Evolutionary conservation across 257 asterid species (phyloP), one percentile per base, ranked within the genome.

Genomic region (Cruciata laevipes): DNA sequence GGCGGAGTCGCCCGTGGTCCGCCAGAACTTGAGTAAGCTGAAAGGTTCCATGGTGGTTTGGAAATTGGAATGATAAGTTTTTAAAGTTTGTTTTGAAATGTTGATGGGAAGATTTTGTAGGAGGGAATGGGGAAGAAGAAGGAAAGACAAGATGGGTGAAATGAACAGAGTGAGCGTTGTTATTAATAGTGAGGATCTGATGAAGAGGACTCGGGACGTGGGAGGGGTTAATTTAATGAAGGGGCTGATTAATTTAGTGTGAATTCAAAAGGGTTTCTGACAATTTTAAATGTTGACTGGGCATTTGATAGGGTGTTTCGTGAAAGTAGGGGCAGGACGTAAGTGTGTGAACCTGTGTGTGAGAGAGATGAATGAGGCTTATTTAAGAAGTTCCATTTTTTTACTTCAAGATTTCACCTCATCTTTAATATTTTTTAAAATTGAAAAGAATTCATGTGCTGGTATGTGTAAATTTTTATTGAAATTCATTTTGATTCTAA

Each of bases 11-110:
- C 78, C 58, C 21, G 38, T 0, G 6, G 55, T 76, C 3, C 84
- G 79, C 96, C 95, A 84, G 85, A 89, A 86, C 58, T 78, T 86
- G 61, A 84, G 83, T 25, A 78, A 55, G 76, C 77, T 69, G 17
- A 79, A 72, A 30, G 90, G 78, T 70, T 89, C 97, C 98, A 90
- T 86, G 24, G 60, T 63, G 33, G 70, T 63, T 57, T 42, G 3
- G 70, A 68, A 65, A 37, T 37, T 37, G 49, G 23, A 13, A 30
- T 38, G 20, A 4, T 24, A 32, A 32, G 37, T 4, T 27, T 27
- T 27, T 27, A 1, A 32, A 38, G 44, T 38, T 37, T 23, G n/a
- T 69, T 68, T 35, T 47, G 72, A 40, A 35, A 42, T n/a, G 49
- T 59, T 4, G 35, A 16, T 5, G 13, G 23, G 31, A 20, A 6